phyloP scores from a whole-genome alignment of 129 eudicot species.

The Saposhnikovia divaricata region DNA sequence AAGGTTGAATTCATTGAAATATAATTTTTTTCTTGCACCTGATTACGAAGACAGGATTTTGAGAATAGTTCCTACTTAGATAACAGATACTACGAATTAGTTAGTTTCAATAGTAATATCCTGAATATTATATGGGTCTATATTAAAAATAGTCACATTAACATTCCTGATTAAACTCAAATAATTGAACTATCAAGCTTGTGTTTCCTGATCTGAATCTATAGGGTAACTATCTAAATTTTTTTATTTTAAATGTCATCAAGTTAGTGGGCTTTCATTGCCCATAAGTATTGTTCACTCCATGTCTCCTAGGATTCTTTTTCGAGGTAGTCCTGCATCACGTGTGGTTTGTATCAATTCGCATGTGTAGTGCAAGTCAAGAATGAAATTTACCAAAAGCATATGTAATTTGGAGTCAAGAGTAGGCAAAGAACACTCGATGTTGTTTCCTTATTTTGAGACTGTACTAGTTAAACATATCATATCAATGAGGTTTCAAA shows the following conservation, averaged over 20 bases:
- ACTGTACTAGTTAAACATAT: background rate
- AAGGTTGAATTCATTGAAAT: background rate
- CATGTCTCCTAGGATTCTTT: background rate
- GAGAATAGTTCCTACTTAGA: background rate
- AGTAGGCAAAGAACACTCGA: background rate
- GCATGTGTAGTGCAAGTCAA: background rate
- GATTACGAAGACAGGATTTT: background rate
- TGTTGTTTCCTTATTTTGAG: background rate
- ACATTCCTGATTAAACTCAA: background rate
- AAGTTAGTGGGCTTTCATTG: background rate
- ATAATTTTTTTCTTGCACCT: background rate
- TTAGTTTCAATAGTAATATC: background rate
- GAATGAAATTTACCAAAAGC: background rate
- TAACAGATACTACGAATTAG: background rate
- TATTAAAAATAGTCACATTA: background rate
- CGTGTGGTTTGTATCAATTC: background rate
- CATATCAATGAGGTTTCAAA: background rate
- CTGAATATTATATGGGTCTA: background rate
- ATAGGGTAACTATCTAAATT: background rate
- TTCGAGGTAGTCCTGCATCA: background rate
- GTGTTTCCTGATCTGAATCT: background rate
- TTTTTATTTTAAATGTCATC: no score
- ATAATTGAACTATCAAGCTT: background rate
- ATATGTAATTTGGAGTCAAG: background rate
- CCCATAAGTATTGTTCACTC: background rate